Conservation (phyloP, 1,284 basidiomycete species). For the Phaffia rhodozyma region DNA sequence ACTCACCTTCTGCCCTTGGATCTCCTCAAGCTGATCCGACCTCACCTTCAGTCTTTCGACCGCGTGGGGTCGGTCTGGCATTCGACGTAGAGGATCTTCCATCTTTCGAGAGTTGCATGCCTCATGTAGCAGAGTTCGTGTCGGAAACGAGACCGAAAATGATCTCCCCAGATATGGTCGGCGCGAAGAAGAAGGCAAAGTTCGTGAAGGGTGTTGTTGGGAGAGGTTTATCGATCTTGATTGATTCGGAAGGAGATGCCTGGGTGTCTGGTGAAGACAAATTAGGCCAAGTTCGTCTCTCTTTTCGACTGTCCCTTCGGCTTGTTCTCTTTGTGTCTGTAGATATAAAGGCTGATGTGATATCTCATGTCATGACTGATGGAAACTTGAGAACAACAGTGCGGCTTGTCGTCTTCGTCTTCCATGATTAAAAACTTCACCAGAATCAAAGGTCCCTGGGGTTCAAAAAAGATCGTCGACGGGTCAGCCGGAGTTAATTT, state of each 20-base stretch:
- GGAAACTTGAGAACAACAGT: not conserved
- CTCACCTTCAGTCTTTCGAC: not conserved
- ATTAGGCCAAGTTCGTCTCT: constrained; percentile 46
- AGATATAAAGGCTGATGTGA: not conserved
- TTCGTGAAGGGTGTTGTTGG: constrained; percentile 73
- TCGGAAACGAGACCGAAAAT: too few relatives aligned
- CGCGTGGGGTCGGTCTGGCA: constrained; percentile 15
- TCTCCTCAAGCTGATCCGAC: not conserved
- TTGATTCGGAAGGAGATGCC: constrained; percentile 61
- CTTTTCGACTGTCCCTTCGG: not conserved
- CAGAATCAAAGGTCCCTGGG: not conserved
- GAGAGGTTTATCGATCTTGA: constrained; percentile 60
- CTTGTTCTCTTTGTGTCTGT: not conserved
- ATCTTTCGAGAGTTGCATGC: too few relatives aligned
- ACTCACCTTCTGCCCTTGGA: not conserved
- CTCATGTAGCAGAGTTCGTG: too few relatives aligned
- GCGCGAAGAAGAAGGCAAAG: constrained; percentile 46
- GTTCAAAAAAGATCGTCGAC: constrained; percentile 38
- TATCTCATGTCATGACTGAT: not conserved
- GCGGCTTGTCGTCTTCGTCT: not conserved
- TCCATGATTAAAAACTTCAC: not conserved
- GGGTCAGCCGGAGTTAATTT: constrained; percentile 67
- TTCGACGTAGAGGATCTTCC: constrained; percentile 40
- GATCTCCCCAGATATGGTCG: constrained; percentile 23
- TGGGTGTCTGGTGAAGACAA: constrained; percentile 69